A percentile compares a stretch with the other conserved stretches of the same genome.
These are phyloP conservation scores for Halteria grandinella DNA, from an alignment of 73 alveolate species.

Conservation along the genomic window DNA sequence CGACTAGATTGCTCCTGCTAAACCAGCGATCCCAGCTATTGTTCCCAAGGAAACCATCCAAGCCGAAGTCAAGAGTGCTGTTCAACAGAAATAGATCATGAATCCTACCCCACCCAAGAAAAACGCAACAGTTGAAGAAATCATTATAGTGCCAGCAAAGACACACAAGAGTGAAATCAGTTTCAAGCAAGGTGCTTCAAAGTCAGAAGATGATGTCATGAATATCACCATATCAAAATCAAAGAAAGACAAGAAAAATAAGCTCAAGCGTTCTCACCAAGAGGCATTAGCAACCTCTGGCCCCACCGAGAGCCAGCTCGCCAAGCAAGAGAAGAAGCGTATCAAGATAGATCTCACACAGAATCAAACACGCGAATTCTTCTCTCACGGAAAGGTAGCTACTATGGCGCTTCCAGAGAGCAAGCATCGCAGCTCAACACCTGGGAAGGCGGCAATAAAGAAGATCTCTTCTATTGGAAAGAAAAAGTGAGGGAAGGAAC, in stretches of 20 bases:
- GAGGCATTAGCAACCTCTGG: neutral
- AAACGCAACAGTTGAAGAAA: neutral
- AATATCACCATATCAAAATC: neutral
- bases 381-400: constrained; percentile 36
- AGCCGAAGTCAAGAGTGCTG: neutral
- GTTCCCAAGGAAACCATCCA: too few relatives aligned
- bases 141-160: neutral
- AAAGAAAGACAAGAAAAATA: constrained; percentile 36
- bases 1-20: too few relatives aligned
- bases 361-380: constrained; percentile 31
- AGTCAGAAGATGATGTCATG: constrained; percentile 16
- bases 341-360: neutral
- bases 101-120: neutral
- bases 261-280: neutral
- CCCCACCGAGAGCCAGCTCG: constrained; percentile 2
- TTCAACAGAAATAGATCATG: neutral
- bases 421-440: constrained; percentile 13
- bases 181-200: neutral
- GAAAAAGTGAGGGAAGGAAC: too few relatives aligned
- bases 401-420: constrained; percentile 21
- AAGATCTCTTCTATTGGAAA: neutral
- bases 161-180: neutral
- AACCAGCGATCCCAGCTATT: too few relatives aligned
- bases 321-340: constrained; percentile 28
- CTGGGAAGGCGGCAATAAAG: constrained; percentile 12